Evolutionary conservation across 2,329 filamentous ascomycete genomes (phyloP).

Genomic region (Neospermospora avenae): DNA sequence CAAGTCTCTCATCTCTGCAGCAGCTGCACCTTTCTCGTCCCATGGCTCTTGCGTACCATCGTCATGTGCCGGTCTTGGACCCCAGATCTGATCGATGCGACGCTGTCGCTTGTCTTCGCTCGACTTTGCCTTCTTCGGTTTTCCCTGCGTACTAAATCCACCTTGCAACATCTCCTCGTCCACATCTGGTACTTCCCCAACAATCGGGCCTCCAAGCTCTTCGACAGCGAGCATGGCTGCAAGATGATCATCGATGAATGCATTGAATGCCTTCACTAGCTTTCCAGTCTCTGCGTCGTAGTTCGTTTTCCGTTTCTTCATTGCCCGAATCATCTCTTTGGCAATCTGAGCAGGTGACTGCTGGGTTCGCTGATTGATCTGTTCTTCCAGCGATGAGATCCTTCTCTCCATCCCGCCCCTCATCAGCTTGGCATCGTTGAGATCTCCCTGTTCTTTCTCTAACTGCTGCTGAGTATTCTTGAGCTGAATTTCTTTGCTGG

Average conservation of each 20-base stretch:
- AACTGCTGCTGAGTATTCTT: slow-evolving; percentile 46
- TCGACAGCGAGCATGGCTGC: slow-evolving; percentile 78
- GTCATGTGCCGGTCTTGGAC: slow-evolving; percentile 34
- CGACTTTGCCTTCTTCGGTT: slow-evolving; percentile 48
- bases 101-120: slow-evolving; percentile 53
- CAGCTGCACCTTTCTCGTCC: slow-evolving; percentile 40
- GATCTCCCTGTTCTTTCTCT: slow-evolving; percentile 47
- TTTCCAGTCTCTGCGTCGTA: slow-evolving; percentile 60
- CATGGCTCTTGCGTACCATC: slow-evolving; percentile 40
- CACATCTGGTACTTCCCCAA: slow-evolving; percentile 69
- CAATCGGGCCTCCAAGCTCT: slow-evolving; percentile 77
- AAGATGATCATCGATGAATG: slow-evolving; percentile 68
- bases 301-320: slow-evolving; percentile 54
- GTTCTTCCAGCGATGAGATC: slow-evolving; percentile 55
- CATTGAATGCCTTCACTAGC: slow-evolving; percentile 61
- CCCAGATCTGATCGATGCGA: slow-evolving; percentile 63
- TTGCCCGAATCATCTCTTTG: slow-evolving; percentile 57
- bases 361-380: slow-evolving; percentile 53
- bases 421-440: slow-evolving; percentile 55
- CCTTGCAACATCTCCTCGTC: slow-evolving; percentile 56
- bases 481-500: slow-evolving; percentile 41
- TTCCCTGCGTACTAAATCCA: slow-evolving; percentile 59
- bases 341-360: slow-evolving; percentile 60
- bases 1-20: slow-evolving; percentile 58
- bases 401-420: slow-evolving; percentile 52